Conservation (phyloP, 169 alveolate genomes). For the Condylostoma magnum region DNA sequence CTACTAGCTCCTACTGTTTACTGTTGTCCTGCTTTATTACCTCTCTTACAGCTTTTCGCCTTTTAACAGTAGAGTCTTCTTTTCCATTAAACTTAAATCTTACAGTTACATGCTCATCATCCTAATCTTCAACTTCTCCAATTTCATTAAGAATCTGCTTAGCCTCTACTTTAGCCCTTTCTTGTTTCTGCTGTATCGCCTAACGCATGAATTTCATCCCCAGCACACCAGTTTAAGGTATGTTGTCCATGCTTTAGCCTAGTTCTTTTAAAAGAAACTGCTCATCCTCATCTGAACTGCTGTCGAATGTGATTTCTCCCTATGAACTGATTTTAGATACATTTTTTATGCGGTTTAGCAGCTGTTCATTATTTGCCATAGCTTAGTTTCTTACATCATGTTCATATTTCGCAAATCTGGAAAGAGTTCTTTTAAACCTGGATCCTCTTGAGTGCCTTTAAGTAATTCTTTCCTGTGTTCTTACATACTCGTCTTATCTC, state of each 20-base stretch:
- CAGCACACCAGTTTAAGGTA: constrained; percentile 32
- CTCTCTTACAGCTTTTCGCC: not conserved
- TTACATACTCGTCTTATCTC: constrained; percentile 49
- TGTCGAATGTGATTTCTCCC: constrained; percentile 21
- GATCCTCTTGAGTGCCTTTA: constrained; percentile 60
- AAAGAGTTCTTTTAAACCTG: constrained; percentile 57
- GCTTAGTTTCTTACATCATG: constrained; percentile 52
- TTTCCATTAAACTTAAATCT: constrained; percentile 21
- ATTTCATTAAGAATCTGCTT: constrained; percentile 22
- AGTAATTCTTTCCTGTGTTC: constrained; percentile 72
- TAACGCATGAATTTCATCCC: constrained; percentile 57
- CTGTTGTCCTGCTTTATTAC: not conserved
- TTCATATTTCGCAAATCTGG: constrained; percentile 59
- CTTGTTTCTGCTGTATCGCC: constrained; percentile 33
- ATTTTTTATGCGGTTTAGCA: constrained; percentile 60
- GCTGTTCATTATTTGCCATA: constrained; percentile 54
- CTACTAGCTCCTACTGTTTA: not conserved
- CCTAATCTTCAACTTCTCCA: constrained; percentile 30
- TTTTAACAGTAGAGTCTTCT: constrained; percentile 7
- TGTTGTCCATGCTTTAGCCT: constrained; percentile 17
- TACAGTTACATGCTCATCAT: not conserved
- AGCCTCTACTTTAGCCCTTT: constrained; percentile 29
- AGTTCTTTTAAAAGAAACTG: constrained; percentile 41
- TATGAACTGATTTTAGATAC: constrained; percentile 36
- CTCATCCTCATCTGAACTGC: constrained; percentile 37